phyloP scores from a whole-genome alignment of 1,284 basidiomycete genomes.

The Xerocomus subilludens region DNA sequence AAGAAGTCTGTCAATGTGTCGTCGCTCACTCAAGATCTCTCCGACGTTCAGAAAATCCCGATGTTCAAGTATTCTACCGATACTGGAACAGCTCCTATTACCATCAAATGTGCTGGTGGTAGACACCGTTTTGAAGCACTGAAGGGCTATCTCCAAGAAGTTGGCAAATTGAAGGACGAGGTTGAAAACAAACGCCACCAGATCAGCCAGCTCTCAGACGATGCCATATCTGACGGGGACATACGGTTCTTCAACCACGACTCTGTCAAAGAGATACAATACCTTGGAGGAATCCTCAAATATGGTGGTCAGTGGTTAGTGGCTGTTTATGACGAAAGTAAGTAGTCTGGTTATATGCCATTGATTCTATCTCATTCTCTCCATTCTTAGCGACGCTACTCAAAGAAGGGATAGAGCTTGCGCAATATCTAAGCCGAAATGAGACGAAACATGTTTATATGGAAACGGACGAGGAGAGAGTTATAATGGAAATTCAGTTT shows the following conservation, averaged over 20 bases:
- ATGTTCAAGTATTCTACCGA: neutral
- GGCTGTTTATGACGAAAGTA: neutral
- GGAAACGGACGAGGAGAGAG: slow-evolving; percentile 28
- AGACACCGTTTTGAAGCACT: slow-evolving; percentile 21
- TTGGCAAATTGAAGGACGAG: too few species aligned
- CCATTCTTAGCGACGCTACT: neutral
- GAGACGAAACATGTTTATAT: slow-evolving; percentile 33
- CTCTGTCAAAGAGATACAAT: too few species aligned
- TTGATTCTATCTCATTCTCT: too few species aligned
- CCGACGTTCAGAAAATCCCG: too few species aligned
- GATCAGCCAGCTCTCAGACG: too few species aligned
- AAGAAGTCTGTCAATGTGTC: neutral
- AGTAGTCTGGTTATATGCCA: neutral
- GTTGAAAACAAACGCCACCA: too few species aligned
- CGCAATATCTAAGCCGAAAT: slow-evolving; percentile 31
- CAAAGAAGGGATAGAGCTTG: slow-evolving; percentile 7
- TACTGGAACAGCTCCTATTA: too few species aligned
- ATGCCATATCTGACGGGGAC: too few species aligned
- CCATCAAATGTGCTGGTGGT: slow-evolving; percentile 24
- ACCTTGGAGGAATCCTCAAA: neutral
- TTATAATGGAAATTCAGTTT: slow-evolving; percentile 32
- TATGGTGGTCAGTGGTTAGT: neutral
- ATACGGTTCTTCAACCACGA: too few species aligned
- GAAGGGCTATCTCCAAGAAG: neutral
- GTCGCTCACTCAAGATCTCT: neutral